Conservation (phyloP, 306 rosid species). For the Fragaria ananassa region DNA sequence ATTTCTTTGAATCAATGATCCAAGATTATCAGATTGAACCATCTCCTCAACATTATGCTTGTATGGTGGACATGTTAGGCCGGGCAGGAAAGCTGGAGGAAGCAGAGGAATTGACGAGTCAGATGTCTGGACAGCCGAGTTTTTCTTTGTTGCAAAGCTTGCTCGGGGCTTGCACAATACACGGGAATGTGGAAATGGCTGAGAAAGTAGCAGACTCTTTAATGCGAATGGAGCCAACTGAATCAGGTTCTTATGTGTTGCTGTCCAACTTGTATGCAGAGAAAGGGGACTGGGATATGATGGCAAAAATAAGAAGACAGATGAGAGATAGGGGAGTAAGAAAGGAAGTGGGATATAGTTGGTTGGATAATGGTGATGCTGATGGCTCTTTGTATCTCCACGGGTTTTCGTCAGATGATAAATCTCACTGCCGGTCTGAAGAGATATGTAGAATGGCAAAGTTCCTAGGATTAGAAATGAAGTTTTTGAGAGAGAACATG, state of each 20-base stretch:
- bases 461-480: slow-evolving; percentile 60
- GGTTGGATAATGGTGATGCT: slow-evolving; percentile 63
- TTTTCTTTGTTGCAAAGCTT: slow-evolving; percentile 68
- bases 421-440: slow-evolving; percentile 53
- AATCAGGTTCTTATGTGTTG: slow-evolving; percentile 66
- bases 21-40: slow-evolving; percentile 58
- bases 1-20: slow-evolving; percentile 53
- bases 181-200: slow-evolving; percentile 72
- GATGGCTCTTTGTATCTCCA: slow-evolving; percentile 55
- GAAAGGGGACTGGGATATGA: slow-evolving; percentile 83
- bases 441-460: slow-evolving; percentile 63
- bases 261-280: slow-evolving; percentile 78
- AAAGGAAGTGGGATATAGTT: slow-evolving; percentile 77
- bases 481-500: slow-evolving; percentile 34
- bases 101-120: slow-evolving; percentile 52
- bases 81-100: slow-evolving; percentile 64
- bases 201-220: slow-evolving; percentile 47
- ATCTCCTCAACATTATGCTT: slow-evolving; percentile 61
- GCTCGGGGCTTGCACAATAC: slow-evolving; percentile 69
- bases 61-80: slow-evolving; percentile 81
- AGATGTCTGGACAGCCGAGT: slow-evolving; percentile 66
- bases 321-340: slow-evolving; percentile 76
- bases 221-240: slow-evolving; percentile 61
- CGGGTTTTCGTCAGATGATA: slow-evolving; percentile 79
- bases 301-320: slow-evolving; percentile 56